Evolutionary conservation across 805 yeast species (phyloP), one percentile per base, ranked within the genome.

Genomic region (Candida tibetensis): DNA sequence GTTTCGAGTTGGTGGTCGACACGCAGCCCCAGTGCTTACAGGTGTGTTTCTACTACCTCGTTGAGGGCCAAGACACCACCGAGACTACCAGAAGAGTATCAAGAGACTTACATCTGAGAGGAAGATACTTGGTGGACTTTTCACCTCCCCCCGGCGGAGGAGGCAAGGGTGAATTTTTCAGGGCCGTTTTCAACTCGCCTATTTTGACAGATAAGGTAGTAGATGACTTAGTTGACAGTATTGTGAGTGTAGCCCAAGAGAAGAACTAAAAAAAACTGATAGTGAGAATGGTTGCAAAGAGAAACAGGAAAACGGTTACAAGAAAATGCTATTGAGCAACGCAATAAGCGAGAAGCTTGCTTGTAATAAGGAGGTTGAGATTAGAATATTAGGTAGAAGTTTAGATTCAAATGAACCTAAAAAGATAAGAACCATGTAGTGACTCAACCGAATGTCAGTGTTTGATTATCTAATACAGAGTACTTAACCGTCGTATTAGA

Each of bases 131-230:
- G 49, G 74, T 87, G 26, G 95, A 86, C 56, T 87, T 77, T 56
- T 82, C 95, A 13, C 95, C 95, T 2, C 76, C 78, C 36, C 77
- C 78, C 1, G 51, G 60, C 5, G 62, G 59, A 1, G 73, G 73
- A 32, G 63, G 64, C 21, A 62, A 70, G 15, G 95, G 95, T 4
- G 93, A 85, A 58, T 87, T 87, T 54, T 86, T 86, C 69, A 68
- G 95, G 39, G 91, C 84, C 10, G 95, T 87, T 4, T 80, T 87
- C 60, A 83, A 83, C 58, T 78, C 89, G 36, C 93, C 95, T 2
- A 65, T 64, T 13, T 55, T 70, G 39, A 62, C 65, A 13, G 64
- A 58, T 32, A 25, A 38, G 13, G 52, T 64, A 5, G 51, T 66
- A 13, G 71, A 66, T 33, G 67, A 66, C 38, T 58, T 69, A 47